phyloP scores from a whole-genome alignment of 2,329 filamentous ascomycete genomes.

The Epichloe elymi region DNA sequence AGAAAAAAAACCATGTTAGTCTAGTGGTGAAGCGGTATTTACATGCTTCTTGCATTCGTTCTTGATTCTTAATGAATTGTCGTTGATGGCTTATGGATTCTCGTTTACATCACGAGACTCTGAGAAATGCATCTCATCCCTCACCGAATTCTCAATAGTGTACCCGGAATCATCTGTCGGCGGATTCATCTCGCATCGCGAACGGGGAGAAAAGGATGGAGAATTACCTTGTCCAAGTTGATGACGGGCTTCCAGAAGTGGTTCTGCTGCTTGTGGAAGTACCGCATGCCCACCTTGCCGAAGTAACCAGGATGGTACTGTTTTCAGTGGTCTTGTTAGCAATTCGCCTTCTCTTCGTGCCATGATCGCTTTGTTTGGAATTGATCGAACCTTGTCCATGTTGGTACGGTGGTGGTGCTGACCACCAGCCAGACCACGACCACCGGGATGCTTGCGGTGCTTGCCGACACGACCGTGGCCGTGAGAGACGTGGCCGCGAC shows the following conservation, averaged over 20 bases:
- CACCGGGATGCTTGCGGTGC: slow-evolving; percentile 85
- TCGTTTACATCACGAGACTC: too few relatives aligned
- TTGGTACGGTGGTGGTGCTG: slow-evolving; percentile 66
- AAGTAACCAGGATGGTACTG: slow-evolving; percentile 99
- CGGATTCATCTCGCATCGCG: neutral
- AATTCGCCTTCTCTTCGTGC: slow-evolving; percentile 4
- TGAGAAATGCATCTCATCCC: neutral
- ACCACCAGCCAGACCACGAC: slow-evolving; percentile 89
- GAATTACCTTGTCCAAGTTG: slow-evolving; percentile 89
- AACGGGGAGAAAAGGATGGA: slow-evolving; percentile 1
- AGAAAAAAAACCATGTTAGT: slow-evolving; percentile 14
- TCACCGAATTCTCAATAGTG: neutral
- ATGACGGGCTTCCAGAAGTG: slow-evolving; percentile 97
- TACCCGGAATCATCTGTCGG: neutral
- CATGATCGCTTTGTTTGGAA: neutral
- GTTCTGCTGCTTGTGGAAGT: slow-evolving; percentile 94
- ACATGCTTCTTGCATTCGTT: neutral
- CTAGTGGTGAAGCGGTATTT: neutral
- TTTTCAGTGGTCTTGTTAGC: slow-evolving; percentile 17
- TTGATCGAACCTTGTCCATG: slow-evolving; percentile 61
- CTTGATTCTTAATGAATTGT: neutral
- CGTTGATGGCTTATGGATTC: too few relatives aligned
- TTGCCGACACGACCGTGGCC: slow-evolving; percentile 98
- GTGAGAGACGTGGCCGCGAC: slow-evolving; percentile 95
- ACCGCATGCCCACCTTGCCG: slow-evolving; percentile 88